Percentiles rank a stretch among this genome's conserved stretches.
Evolutionary conservation across 768 basidiomycete species (phyloP).

Genomic region (Agaricus subrufescens): DNA sequence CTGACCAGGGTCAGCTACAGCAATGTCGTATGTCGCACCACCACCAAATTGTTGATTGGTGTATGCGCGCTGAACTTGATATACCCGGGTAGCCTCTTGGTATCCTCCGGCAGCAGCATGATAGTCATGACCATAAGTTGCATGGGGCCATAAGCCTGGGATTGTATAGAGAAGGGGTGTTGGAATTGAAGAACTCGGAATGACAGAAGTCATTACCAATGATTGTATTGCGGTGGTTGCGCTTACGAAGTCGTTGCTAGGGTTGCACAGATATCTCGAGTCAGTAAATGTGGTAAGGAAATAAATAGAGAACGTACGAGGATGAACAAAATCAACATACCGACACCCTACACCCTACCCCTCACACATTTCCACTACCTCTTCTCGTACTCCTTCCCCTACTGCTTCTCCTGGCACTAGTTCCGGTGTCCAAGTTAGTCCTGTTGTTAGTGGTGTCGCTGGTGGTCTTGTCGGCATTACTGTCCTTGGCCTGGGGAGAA

Average conservation of each 20-base stretch:
- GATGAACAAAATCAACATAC: conserved; percentile 33
- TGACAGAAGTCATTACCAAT: conserved; percentile 26
- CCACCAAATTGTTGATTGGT: conserved; percentile 15
- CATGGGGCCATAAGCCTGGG: conserved; percentile 41
- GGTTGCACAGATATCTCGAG: not conserved
- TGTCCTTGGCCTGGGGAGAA: too few relatives aligned
- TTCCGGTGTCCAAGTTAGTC: too few relatives aligned
- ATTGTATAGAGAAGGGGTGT: conserved; percentile 30
- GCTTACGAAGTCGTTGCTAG: conserved; percentile 34
- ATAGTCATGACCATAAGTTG: conserved; percentile 21
- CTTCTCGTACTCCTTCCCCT: too few relatives aligned
- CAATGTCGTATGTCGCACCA: conserved; percentile 11
- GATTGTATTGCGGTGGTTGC: conserved; percentile 26
- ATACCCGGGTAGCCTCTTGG: conserved; percentile 25
- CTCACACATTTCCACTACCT: too few relatives aligned
- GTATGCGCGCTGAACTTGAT: conserved; percentile 21
- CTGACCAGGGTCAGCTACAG: conserved; percentile 15
- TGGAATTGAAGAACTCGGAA: conserved; percentile 29
- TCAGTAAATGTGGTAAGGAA: too few relatives aligned
- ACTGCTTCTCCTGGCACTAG: too few relatives aligned
- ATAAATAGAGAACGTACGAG: conserved; percentile 25
- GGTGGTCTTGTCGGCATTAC: too few relatives aligned
- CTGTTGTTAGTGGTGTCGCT: too few relatives aligned
- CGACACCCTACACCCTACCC: conserved; percentile 24
- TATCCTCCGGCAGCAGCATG: conserved; percentile 19